Conservation (phyloP, 2,329 filamentous ascomycete species). For the Diaporthe citrichinensis region DNA sequence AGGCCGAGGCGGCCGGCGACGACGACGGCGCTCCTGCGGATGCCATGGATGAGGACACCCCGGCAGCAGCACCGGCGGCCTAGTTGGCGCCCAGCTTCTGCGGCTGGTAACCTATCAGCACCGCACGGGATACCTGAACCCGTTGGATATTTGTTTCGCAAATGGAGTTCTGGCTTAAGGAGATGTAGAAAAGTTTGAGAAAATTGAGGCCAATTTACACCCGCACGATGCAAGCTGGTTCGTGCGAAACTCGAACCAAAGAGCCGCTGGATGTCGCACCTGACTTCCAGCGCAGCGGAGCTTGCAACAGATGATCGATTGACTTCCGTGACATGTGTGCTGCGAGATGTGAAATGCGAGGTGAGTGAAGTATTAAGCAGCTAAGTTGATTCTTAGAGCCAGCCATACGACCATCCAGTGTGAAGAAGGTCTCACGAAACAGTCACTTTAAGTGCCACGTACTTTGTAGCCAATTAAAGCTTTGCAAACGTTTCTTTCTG, state of each 20-base stretch:
- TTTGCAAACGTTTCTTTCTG: too few relatives aligned
- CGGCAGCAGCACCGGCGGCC: slow-evolving; percentile 16
- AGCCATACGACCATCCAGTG: too few relatives aligned
- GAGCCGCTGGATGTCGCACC: slow-evolving; percentile 7
- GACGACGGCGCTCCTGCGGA: not conserved
- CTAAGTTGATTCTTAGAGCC: not conserved
- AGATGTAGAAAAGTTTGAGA: slow-evolving; percentile 23
- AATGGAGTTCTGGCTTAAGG: not conserved
- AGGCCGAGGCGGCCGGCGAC: slow-evolving; percentile 15
- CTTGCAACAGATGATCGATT: slow-evolving; percentile 6
- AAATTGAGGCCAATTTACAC: not conserved
- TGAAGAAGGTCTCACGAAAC: too few relatives aligned
- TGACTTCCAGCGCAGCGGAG: slow-evolving; percentile 21
- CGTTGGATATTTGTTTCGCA: not conserved
- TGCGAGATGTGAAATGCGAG: too few relatives aligned
- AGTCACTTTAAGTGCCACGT: too few relatives aligned
- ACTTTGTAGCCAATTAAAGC: too few relatives aligned
- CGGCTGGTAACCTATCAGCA: not conserved
- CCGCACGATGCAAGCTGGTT: slow-evolving; percentile 23
- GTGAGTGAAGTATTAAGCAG: too few relatives aligned
- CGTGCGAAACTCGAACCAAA: slow-evolving; percentile 36
- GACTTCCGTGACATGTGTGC: not conserved
- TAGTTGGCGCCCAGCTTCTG: slow-evolving; percentile 2
- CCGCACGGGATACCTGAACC: not conserved
- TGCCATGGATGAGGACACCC: slow-evolving; percentile 29